Base-by-base conservation (phyloP, 768 basidiomycete genomes). In the Termitomyces sp. region DNA sequence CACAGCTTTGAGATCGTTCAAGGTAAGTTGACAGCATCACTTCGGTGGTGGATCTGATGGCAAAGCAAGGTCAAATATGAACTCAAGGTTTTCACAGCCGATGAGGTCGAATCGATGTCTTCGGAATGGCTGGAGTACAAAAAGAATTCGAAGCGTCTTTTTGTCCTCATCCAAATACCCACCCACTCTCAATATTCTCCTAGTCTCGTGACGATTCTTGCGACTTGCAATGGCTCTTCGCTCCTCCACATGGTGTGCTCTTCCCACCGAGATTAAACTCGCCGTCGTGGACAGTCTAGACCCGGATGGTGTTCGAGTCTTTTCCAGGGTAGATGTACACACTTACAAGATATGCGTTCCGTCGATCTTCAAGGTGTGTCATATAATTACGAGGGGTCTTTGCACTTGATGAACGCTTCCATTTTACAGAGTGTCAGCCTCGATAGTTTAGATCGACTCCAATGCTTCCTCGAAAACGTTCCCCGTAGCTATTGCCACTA, bases 251-350 rank as follows among this genome's bases (percentile, higher is more conserved):
- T 89, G 87, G 87, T 64, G 75, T 58, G 50, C 67, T 23, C 83
- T 90, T 60, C 88, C 88, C 45, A 72, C 73, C 0, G 88, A 90
- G 61, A 82, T 90, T 68, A 83, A 82, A 70, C 75, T 85, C 62
- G 71, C 78, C 28, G 63, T 90, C 67, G 69, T 85, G 46, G 78
- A 74, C 44, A 66, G 69, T 56, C 78, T 88, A 59, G 75, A 75
- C 46, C 61, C 66, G 21, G 55, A 64, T 59, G 80, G 81, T 56
- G 68, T 81, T 35, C 69, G 73, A 23, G 65, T 77, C 0, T 74
- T 88, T 59, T 73, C 87, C 17, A 62, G 66, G 15, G 79, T 82
- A 2, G 75, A 80, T 68, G 70, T 73, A 30, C 63, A 73, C 33
- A 78, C 80, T 23, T 85, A 86, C 64, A 63, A 70, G 8, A 73